Base-by-base conservation (phyloP, 2,329 filamentous ascomycete genomes). In the Neonectria hederae region DNA sequence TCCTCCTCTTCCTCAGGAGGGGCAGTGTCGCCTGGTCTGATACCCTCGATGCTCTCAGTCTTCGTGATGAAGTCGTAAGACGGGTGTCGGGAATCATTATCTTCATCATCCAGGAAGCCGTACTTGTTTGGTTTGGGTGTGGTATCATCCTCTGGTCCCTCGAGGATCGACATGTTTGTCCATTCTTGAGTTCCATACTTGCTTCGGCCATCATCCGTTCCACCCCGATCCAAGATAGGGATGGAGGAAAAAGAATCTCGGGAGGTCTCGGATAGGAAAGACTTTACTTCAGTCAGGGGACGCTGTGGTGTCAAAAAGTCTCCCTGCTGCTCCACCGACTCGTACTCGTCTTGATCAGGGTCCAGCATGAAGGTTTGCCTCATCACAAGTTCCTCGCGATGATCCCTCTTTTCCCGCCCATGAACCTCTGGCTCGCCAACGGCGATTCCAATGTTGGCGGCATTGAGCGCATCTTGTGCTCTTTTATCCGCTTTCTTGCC, bases 181-280 rank as follows among this genome's bases (percentile, higher is more conserved):
- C 87, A 89, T 62, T 84, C 81, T 7, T 75, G 77, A 11, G 79
- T 79, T 26, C 74, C 71, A 40, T 76, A 78, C 61, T 78, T 79
- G 67, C 81, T 82, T 8, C 73, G 77, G 1, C 77, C 83, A 65
- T 87, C 84, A 45, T 88, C 85, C 0, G 83, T 84, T 30, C 84
- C 75, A 3, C 86, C 91, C 54, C 91, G 87, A 65, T 95, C 90
- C 13, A 97, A 84, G 8, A 96, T 83, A 4, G 93, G 92, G 35
- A 90, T 89, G 0, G 92, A 94, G 42, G 87, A 90, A 75, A 93
- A 94, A 0, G 92, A 95, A 54, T 90, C 89, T 28, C 88, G 85
- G 0, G 92, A 94, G 60, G 86, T 87, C 14, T 87, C 85, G 1
- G 87, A 87, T 4, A 87, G 67, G 69, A 86, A 84, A 0, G 86